phyloP scores from a whole-genome alignment of 148 eudicot species.

The Amaranthus palmeri region DNA sequence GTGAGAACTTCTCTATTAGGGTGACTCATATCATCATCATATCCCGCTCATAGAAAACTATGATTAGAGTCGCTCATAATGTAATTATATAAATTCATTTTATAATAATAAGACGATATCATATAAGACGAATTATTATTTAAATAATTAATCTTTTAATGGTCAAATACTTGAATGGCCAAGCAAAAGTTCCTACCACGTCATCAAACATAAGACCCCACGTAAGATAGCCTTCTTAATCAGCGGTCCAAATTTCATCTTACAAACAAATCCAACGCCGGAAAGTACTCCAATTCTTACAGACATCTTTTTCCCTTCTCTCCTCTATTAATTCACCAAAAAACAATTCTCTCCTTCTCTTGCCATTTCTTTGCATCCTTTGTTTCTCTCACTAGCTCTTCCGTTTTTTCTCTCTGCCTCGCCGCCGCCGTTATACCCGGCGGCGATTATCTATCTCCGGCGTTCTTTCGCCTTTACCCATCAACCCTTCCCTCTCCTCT shows the following conservation, averaged over 20 bases:
- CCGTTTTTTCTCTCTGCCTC: conserved; percentile 11
- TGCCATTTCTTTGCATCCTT: conserved; percentile 1
- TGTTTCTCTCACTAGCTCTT: conserved; percentile 5
- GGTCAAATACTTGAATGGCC: background rate
- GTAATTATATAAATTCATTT: too few species aligned
- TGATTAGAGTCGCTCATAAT: too few species aligned
- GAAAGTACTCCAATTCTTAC: background rate
- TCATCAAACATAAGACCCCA: background rate
- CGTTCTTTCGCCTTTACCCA: conserved; percentile 34
- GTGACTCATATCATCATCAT: too few species aligned
- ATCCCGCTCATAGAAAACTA: too few species aligned
- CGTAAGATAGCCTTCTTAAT: background rate
- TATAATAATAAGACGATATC: too few species aligned
- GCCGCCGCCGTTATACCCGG: conserved; percentile 37
- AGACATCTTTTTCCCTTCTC: too few species aligned
- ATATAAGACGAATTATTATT: too few species aligned
- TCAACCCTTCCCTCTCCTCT: conserved; percentile 76
- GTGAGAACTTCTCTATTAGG: too few species aligned
- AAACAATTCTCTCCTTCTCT: conserved; percentile 8
- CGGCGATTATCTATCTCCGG: conserved; percentile 36
- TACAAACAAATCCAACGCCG: conserved; percentile 9
- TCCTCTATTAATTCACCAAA: background rate
- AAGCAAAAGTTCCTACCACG: background rate
- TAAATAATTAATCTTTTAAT: too few species aligned
- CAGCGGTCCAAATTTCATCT: conserved; percentile 3